Percentiles rank a stretch among this genome's conserved stretches.
phyloP scores from a whole-genome alignment of 192 early-diverging fungal species.

The Helicostylum pulchrum region DNA sequence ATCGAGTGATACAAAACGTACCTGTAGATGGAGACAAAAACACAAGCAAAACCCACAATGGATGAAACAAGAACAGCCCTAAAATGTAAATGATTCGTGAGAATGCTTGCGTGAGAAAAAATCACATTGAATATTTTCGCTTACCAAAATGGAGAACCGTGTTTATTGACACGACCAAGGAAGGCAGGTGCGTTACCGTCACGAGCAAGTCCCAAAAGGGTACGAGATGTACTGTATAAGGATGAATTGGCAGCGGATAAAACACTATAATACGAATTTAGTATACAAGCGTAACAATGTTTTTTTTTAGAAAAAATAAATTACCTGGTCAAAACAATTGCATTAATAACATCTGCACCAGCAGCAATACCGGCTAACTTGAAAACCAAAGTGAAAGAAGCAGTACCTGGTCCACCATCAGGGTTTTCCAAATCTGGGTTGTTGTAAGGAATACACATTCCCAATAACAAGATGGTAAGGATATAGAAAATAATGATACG shows the following conservation, averaged over 20 bases:
- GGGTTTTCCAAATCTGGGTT: slow-evolving; percentile 50
- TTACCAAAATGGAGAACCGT: slow-evolving; percentile 51
- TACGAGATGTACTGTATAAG: slow-evolving; percentile 76
- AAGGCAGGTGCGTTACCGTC: slow-evolving; percentile 69
- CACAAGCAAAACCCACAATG: slow-evolving; percentile 51
- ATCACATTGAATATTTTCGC: background rate
- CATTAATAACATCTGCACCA: slow-evolving; percentile 67
- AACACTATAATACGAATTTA: slow-evolving; percentile 28
- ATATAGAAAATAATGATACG: slow-evolving; percentile 84
- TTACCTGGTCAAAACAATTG: slow-evolving; percentile 51
- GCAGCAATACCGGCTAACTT: slow-evolving; percentile 52
- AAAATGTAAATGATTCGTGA: background rate
- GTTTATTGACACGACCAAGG: slow-evolving; percentile 51
- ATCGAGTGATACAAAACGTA: background rate
- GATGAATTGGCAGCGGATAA: slow-evolving; percentile 76
- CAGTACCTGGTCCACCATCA: slow-evolving; percentile 49
- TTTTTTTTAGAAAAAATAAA: too few species aligned
- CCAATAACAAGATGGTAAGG: slow-evolving; percentile 75
- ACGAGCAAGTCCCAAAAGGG: slow-evolving; percentile 68
- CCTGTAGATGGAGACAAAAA: slow-evolving; percentile 49
- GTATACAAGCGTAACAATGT: too few species aligned
- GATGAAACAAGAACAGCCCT: slow-evolving; percentile 49
- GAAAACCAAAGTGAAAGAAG: slow-evolving; percentile 66
- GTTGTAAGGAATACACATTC: slow-evolving; percentile 66
- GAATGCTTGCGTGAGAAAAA: background rate